Base-by-base conservation (phyloP, 257 asterid species). In the Fraxinus pennsylvanica region DNA sequence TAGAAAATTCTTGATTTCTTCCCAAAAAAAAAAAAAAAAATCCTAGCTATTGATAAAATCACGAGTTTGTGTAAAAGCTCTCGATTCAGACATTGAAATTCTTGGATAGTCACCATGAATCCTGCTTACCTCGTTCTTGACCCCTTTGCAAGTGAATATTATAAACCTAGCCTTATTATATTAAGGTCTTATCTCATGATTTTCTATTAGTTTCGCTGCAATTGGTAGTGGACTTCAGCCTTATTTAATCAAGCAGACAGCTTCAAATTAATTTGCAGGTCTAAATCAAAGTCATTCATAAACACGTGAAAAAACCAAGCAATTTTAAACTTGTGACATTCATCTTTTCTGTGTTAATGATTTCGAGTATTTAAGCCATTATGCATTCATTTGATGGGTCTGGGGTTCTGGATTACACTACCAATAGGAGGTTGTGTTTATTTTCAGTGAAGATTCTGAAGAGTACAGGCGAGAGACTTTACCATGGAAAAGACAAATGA, bases 391-490 rank as follows among this genome's bases (percentile, higher is more conserved):
- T 43, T 43, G 25, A 19, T 57, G 25, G 45, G 19, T 30, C 45
- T 29, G 2, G 71, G 30, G 21, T 54, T 36, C 65, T 32, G 76
- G 45, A 32, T 72, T 38, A 43, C 15, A 5, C 25, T 45, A 81
- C 74, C 70, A 68, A 68, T 75, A 71, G 78, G 33, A 33, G 74
- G 25, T 39, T 81, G 68, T 41, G 63, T 82, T 80, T 82, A 9
- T 79, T 70, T 83, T 65, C 96, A 95, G 98, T 68, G 98, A 95
- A 19, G 96, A 90, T 86, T 82, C 82, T 79, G 96, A 87, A 21
- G 91, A 84, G 82, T 85, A 85, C 75, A 50, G 81, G 47, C 88
- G 91, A 85, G 92, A 89, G 81, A 88, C 87, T 70, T 76, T 80
- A 39, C 77, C 82, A 74, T 79, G 91, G 90, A 79, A 86, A 76